phyloP scores from a whole-genome alignment of 2,329 filamentous ascomycete species.

The Pestalotiopsis sp. region DNA sequence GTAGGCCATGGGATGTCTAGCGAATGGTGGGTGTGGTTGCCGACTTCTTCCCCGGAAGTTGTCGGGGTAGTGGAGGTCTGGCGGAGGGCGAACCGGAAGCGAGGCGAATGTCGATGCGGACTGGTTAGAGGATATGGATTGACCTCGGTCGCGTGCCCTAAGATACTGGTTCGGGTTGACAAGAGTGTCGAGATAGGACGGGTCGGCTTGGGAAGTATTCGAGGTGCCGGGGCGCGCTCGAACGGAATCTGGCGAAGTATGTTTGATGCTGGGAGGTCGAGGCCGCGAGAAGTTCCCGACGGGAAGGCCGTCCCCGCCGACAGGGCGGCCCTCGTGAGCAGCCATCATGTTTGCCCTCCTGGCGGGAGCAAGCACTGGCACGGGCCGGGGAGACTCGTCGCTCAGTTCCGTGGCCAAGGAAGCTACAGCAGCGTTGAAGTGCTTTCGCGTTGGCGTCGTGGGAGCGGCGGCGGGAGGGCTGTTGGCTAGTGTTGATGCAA shows the following conservation, averaged over 20 bases:
- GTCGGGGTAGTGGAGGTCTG: constrained; percentile 40
- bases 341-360: constrained; percentile 20
- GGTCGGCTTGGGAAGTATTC: constrained; percentile 23
- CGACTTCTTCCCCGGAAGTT: constrained; percentile 26
- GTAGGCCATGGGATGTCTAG: constrained; percentile 34
- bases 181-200: constrained; percentile 23
- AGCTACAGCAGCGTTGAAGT: constrained; percentile 24
- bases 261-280: constrained; percentile 55
- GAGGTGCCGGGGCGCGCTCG: constrained; percentile 32
- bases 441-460: constrained; percentile 16
- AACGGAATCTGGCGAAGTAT: constrained; percentile 38
- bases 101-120: constrained; percentile 51
- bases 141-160: constrained; percentile 49
- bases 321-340: constrained; percentile 32
- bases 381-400: constrained; percentile 25
- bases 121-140: constrained; percentile 51
- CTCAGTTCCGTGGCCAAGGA: constrained; percentile 25
- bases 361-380: constrained; percentile 23
- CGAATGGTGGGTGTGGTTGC: constrained; percentile 26
- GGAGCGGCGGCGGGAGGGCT: constrained; percentile 15
- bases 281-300: constrained; percentile 65
- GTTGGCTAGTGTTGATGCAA: constrained; percentile 16
- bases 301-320: constrained; percentile 34
- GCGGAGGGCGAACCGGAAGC: constrained; percentile 39
- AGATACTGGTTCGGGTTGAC: constrained; percentile 26